Conservation (phyloP, 805 yeast species). For the Saccharomycopsis selenospora region DNA sequence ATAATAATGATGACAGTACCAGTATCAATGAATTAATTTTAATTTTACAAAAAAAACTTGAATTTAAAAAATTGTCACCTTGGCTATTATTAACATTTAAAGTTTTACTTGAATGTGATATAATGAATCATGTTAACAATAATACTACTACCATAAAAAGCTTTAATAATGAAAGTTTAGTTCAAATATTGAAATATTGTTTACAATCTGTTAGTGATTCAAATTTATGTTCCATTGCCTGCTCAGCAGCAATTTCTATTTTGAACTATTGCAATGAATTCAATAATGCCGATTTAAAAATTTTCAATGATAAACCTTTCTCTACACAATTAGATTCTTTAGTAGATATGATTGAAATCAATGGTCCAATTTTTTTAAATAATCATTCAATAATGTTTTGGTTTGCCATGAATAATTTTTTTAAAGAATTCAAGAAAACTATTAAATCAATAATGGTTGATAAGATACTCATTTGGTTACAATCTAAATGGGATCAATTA, state of each 20-base stretch:
- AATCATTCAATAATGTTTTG: constrained; percentile 48
- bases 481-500: constrained; percentile 37
- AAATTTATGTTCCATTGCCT: constrained; percentile 24
- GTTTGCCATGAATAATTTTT: constrained; percentile 35
- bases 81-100: constrained; percentile 8
- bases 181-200: constrained; percentile 27
- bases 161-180: constrained; percentile 19
- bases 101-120: neutral
- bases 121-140: constrained; percentile 8
- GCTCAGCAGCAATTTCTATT: constrained; percentile 23
- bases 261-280: constrained; percentile 12
- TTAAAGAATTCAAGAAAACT: constrained; percentile 29
- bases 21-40: neutral
- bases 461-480: constrained; percentile 45
- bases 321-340: constrained; percentile 41
- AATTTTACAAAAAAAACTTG: neutral
- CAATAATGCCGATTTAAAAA: neutral
- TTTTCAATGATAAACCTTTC: constrained; percentile 27
- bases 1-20: neutral
- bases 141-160: neutral
- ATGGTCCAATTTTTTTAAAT: constrained; percentile 49
- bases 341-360: constrained; percentile 47
- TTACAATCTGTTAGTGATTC: constrained; percentile 30
- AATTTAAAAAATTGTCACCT: neutral
- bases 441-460: constrained; percentile 27